Evolutionary conservation across 257 asterid species (phyloP).

Genomic region (Solanum chiquidenum): DNA sequence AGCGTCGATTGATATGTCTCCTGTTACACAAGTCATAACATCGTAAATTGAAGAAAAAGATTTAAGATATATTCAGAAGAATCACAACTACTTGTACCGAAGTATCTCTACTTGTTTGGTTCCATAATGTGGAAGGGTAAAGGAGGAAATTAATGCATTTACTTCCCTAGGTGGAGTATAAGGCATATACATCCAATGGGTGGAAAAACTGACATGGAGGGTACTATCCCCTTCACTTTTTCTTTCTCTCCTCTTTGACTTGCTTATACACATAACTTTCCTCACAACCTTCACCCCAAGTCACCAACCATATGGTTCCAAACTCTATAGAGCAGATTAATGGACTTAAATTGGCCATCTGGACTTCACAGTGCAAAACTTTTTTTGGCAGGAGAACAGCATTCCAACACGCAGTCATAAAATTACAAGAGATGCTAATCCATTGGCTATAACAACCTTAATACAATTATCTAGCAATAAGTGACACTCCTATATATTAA

Average conservation of each 20-base stretch:
- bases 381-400: neutral
- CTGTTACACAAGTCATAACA: slow-evolving; percentile 23
- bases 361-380: neutral
- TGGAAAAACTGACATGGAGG: neutral
- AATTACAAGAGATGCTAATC: neutral
- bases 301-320: neutral
- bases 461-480: neutral
- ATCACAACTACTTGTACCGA: neutral
- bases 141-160: neutral
- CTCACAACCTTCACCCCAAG: neutral
- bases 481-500: neutral
- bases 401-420: neutral
- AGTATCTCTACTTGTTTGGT: neutral
- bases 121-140: neutral
- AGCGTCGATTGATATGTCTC: slow-evolving; percentile 38
- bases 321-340: neutral
- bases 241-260: neutral
- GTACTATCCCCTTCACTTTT: neutral
- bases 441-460: neutral
- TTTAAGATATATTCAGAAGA: neutral
- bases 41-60: neutral
- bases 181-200: neutral
- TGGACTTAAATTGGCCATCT: neutral
- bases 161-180: neutral
- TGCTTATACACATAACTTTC: neutral